Base-by-base conservation (phyloP, 2,329 filamentous ascomycete genomes). In the Apiospora malaysiana region DNA sequence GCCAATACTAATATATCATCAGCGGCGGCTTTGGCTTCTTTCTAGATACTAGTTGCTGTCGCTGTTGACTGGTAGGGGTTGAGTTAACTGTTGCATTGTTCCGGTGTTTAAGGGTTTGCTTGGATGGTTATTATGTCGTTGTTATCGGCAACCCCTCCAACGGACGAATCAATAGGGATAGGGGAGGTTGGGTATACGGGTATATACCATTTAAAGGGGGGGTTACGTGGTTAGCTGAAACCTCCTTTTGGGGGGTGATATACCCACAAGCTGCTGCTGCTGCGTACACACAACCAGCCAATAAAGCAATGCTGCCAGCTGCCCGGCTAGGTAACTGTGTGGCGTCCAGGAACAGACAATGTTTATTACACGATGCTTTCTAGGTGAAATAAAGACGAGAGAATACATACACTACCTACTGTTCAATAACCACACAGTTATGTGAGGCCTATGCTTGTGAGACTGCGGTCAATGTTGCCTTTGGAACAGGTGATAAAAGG, bases 131-230 rank as follows among this genome's bases (percentile, higher is more conserved):
- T 32, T 4, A 16, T 51, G 16, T 40, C 2, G 10, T 63, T n/a
- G 14, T 40, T 7, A 40, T 63, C 14, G 56, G 56, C 4, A 63
- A 63, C 32, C 47, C 4, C 25, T 63, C 56, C 16, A 21, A 37
- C 21, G 51, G 37, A 59, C 25, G 32, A 32, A 63, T 32, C 49
- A 56, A 40, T 12, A 59, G 27, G 27, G 27, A 7, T 27, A 37
- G 10, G 27, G 51, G 51, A 32, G 51, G 51, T n/a, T 23, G 27
- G 25, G 25, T 21, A 59, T 37, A 32, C 51, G 27, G 51, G 27
- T 21, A 51, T 63, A 40, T 63, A 40, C 32, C 56, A 63, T 40
- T 40, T 63, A n/a, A 59, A 45, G 56, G 32, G 56, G 56, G 5
- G 49, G 4, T 37, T 45, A 45, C 10, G 42, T 45, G 42, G 14